Conservation (phyloP, 345 rosid genomes). For the Bruguiera parviflora region DNA sequence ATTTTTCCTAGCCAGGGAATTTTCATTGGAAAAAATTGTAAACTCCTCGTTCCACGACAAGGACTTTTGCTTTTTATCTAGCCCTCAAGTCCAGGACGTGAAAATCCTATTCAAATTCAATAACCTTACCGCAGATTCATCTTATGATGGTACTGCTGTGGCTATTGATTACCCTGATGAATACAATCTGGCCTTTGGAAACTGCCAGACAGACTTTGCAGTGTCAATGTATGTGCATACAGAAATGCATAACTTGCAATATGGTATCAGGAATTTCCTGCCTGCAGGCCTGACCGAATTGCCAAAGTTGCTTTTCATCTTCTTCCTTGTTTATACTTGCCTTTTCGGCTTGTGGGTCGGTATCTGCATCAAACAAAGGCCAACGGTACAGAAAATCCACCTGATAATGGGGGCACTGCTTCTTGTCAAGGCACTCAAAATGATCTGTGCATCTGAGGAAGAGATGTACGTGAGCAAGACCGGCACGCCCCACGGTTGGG, state of each 20-base stretch:
- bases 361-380: conserved; percentile 32
- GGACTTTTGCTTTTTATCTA: conserved; percentile 34
- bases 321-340: conserved; percentile 29
- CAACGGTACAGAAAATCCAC: conserved; percentile 41
- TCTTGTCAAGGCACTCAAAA: conserved; percentile 42
- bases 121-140: conserved; percentile 19
- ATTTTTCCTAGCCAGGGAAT: conserved; percentile 35
- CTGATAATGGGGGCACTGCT: conserved; percentile 46
- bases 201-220: conserved; percentile 43
- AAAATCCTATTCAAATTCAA: conserved; percentile 32
- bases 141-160: conserved; percentile 22
- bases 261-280: conserved; percentile 43
- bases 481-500: conserved; percentile 65
- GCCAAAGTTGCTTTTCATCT: conserved; percentile 34
- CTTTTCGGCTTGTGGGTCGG: conserved; percentile 30
- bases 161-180: conserved; percentile 28
- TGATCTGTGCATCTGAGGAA: conserved; percentile 52
- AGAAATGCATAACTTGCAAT: conserved; percentile 42
- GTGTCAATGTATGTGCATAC: conserved; percentile 51
- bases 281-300: conserved; percentile 42
- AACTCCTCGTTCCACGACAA: conserved; percentile 19
- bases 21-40: conserved; percentile 22
- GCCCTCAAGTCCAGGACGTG: conserved; percentile 21
- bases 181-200: conserved; percentile 41
- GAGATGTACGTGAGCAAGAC: conserved; percentile 32